A percentile compares a stretch with the other conserved stretches of the same genome.
Evolutionary conservation across 352 stramenopile genomes (phyloP).

Genomic region (Pilasporangium apinafurcum): DNA sequence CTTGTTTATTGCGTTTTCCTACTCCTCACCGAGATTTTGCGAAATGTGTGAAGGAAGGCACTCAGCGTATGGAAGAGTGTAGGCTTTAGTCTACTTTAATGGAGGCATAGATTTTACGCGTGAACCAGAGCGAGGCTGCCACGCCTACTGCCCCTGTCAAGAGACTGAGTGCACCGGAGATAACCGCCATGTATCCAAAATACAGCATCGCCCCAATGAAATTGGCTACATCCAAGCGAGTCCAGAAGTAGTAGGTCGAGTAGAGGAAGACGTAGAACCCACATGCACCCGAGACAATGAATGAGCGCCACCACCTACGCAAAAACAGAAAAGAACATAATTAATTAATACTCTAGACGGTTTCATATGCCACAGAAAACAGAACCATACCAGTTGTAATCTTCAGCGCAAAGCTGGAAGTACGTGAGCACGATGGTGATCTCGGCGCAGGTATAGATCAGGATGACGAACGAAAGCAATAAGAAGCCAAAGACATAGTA

Average conservation of each 20-base stretch:
- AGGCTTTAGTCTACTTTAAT: conserved; percentile 99
- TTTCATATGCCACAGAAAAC: neutral
- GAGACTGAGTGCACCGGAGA: conserved; percentile 94
- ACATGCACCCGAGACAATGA: conserved; percentile 95
- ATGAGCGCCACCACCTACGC: conserved; percentile 97
- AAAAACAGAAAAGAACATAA: neutral
- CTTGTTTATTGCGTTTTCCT: too few relatives aligned
- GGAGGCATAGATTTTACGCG: conserved; percentile 96
- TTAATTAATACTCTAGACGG: too few relatives aligned
- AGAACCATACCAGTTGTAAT: conserved; percentile 97
- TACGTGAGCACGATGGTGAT: conserved; percentile 99
- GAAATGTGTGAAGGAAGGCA: too few relatives aligned
- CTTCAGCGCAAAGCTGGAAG: conserved; percentile 99
- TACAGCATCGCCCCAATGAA: conserved; percentile 92
- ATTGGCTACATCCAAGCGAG: conserved; percentile 92
- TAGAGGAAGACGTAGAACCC: conserved; percentile 99
- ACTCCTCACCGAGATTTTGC: too few relatives aligned
- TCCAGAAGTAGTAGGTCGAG: conserved; percentile 98
- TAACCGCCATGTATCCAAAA: conserved; percentile 99
- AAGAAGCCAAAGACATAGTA: conserved; percentile 99
- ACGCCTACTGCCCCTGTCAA: conserved; percentile 97
- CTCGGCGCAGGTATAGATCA: conserved; percentile 97
- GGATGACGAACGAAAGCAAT: conserved; percentile 97
- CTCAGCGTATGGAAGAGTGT: too few relatives aligned
- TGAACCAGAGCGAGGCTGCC: conserved; percentile 97